Evolutionary conservation across 2,329 filamentous ascomycete genomes (phyloP).

Genomic region (Westerdykella sp.): DNA sequence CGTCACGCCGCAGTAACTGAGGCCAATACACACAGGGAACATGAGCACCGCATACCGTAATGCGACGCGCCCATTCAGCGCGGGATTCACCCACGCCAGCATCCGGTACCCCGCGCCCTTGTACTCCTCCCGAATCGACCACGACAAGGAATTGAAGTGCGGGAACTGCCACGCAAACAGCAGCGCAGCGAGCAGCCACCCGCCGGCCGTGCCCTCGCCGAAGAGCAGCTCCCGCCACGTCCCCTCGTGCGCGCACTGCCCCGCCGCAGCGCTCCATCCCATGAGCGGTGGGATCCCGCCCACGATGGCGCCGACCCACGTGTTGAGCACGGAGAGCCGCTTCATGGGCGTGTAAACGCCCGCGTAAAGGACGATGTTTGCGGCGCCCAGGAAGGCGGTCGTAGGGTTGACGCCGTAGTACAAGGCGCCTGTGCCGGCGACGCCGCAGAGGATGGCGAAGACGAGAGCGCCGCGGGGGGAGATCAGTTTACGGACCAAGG

Average conservation of each 20-base stretch:
- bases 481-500: slow-evolving; percentile 76
- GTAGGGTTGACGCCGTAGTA: slow-evolving; percentile 93
- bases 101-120: slow-evolving; percentile 60
- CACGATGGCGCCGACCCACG: slow-evolving; percentile 89
- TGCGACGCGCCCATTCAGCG: slow-evolving; percentile 78
- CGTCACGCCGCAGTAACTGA: slow-evolving; percentile 75
- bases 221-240: slow-evolving; percentile 74
- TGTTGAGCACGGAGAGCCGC: slow-evolving; percentile 78
- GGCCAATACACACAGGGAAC: slow-evolving; percentile 74
- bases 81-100: slow-evolving; percentile 83
- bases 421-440: slow-evolving; percentile 63
- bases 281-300: slow-evolving; percentile 93
- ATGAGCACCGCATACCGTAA: slow-evolving; percentile 80
- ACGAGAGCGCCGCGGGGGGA: slow-evolving; percentile 62
- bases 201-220: slow-evolving; percentile 63
- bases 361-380: slow-evolving; percentile 86
- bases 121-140: slow-evolving; percentile 86
- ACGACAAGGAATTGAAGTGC: slow-evolving; percentile 92
- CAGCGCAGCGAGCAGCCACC: slow-evolving; percentile 79
- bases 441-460: slow-evolving; percentile 71
- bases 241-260: slow-evolving; percentile 61
- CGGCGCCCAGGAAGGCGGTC: slow-evolving; percentile 73
- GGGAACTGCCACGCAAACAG: slow-evolving; percentile 97
- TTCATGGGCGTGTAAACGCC: slow-evolving; percentile 92
- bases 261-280: slow-evolving; percentile 95